Conservation (phyloP, 169 alveolate species). For the Plasmodium yoelii region DNA sequence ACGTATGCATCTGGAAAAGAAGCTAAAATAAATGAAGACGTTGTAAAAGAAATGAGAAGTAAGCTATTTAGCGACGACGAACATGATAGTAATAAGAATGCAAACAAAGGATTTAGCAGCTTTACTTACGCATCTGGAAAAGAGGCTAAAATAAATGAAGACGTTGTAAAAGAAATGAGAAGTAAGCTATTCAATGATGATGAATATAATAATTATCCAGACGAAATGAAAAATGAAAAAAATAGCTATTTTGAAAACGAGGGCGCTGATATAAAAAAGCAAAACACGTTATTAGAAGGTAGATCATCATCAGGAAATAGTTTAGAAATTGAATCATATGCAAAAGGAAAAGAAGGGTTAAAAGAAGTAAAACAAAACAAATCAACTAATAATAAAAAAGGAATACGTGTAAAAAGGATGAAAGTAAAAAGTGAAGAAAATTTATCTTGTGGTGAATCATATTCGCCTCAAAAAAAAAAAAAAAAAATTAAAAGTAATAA, state of each 20-base stretch:
- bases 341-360: slow-evolving; percentile 7
- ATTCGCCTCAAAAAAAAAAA: too few species aligned
- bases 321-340: slow-evolving; percentile 2
- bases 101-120: neutral
- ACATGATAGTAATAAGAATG: neutral
- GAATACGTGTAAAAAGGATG: too few species aligned
- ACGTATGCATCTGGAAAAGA: slow-evolving; percentile 28
- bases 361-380: too few species aligned
- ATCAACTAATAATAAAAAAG: too few species aligned
- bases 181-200: neutral
- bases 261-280: neutral
- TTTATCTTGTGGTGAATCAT: too few species aligned
- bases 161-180: neutral
- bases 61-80: neutral
- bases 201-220: neutral
- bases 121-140: too few species aligned
- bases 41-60: slow-evolving; percentile 11
- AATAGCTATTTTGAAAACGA: neutral
- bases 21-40: slow-evolving; percentile 9
- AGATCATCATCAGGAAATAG: neutral
- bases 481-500: too few species aligned
- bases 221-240: neutral
- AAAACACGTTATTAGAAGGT: neutral
- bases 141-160: neutral
- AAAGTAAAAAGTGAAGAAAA: too few species aligned